A percentile compares a stretch with the other conserved stretches of the same genome.
These are phyloP conservation scores for Furcasterigmium furcatum DNA, from an alignment of 2,329 filamentous ascomycete genomes.

Conservation along the genomic window DNA sequence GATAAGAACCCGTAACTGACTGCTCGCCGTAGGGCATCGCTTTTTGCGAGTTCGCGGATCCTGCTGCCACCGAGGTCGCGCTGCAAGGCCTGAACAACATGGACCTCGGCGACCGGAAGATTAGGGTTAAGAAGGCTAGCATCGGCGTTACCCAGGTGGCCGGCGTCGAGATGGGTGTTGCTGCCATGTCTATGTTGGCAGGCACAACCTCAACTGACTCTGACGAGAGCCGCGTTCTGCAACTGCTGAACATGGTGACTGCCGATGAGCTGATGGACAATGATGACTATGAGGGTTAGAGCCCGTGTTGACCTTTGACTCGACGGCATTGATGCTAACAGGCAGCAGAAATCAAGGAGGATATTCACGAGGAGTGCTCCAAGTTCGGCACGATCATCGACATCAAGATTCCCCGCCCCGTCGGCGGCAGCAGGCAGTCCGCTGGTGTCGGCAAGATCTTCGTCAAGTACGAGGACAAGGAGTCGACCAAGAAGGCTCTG, in stretches of 20 bases:
- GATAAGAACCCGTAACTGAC: slow-evolving; percentile 8
- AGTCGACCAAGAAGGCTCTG: slow-evolving; percentile 79
- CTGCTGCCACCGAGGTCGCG: slow-evolving; percentile 74
- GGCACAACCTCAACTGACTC: slow-evolving; percentile 78
- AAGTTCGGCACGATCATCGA: slow-evolving; percentile 85
- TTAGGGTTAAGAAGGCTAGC: slow-evolving; percentile 86
- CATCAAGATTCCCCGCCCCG: slow-evolving; percentile 90
- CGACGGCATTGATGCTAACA: slow-evolving; percentile 5
- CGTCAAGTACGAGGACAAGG: slow-evolving; percentile 82
- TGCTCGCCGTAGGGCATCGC: slow-evolving; percentile 71
- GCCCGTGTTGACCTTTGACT: neutral
- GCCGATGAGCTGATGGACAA: slow-evolving; percentile 89
- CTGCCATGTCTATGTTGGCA: slow-evolving; percentile 96
- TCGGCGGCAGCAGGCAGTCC: slow-evolving; percentile 76
- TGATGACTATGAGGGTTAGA: slow-evolving; percentile 89
- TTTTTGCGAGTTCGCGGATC: slow-evolving; percentile 91
- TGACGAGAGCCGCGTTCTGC: slow-evolving; percentile 80
- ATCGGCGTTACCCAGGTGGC: slow-evolving; percentile 91
- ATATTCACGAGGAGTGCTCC: slow-evolving; percentile 86
- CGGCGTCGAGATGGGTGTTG: slow-evolving; percentile 91
- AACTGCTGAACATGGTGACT: slow-evolving; percentile 98
- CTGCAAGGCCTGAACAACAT: slow-evolving; percentile 91
- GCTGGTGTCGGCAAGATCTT: slow-evolving; percentile 96
- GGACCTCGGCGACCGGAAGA: slow-evolving; percentile 81
- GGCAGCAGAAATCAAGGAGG: slow-evolving; percentile 84